Evolutionary conservation across 345 rosid genomes (phyloP), one percentile per base, ranked within the genome.

Genomic region (Rhodomyrtus tomentosa): DNA sequence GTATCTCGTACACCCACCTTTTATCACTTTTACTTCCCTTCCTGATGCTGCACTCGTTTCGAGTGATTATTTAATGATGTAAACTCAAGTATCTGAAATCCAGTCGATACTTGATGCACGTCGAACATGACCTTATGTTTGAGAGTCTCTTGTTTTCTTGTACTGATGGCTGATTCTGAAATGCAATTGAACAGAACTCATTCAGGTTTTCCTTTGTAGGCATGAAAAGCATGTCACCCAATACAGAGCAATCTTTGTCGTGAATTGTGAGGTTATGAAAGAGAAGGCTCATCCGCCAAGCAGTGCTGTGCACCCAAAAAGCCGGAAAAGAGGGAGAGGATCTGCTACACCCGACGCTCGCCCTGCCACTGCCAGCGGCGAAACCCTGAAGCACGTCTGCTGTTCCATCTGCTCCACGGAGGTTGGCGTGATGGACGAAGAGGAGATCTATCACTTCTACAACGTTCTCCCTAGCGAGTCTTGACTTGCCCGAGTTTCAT

Each of bases 391-490:
- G 87, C 85, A 87, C 1, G 94, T 94, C 76, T 68, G 59, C 84
- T 95, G 98, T 88, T 90, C 93, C 25, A 88, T 90, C 49, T 94
- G 98, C 89, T 86, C 93, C 5, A 92, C 96, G 0, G 89, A 90
- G 85, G 94, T 94, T 2, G 98, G 97, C 27, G 94, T 90, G 6
- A 58, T 93, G 50, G 98, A 94, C 81, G 90, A 85, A 80, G 95
- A 93, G 38, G 95, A 95, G 89, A 91, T 95, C 51, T 94, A 92
- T 90, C 98, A 95, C 89, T 95, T 95, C 91, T 91, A 89, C 89
- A 92, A 92, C 87, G 94, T 89, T 85, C 90, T 95, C 55, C 98
- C 98, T 58, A 92, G 97, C 81, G 98, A 95, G 89, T 90, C 93
- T 83, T 93, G 84, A 89, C 45, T 22, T 3, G 58, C 58, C 12